Conservation (phyloP, 139 green algal genomes). For the Chlamydomonas sp. region DNA sequence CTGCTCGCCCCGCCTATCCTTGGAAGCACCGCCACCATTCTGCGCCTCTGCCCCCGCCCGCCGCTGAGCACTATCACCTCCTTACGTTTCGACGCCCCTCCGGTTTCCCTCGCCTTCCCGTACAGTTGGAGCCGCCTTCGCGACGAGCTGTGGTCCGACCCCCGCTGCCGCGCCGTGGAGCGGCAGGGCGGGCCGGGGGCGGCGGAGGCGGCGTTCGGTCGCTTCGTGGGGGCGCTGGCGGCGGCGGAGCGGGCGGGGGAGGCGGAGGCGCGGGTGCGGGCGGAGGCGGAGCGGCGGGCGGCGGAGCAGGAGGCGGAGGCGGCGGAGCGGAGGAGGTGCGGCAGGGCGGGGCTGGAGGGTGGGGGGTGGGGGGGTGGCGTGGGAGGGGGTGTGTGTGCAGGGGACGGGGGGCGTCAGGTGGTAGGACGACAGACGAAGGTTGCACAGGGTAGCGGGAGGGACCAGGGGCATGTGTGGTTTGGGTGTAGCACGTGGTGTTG, state of each 20-base stretch:
- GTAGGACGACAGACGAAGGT: too few relatives aligned
- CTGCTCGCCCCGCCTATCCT: too few relatives aligned
- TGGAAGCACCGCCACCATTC: too few relatives aligned
- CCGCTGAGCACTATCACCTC: neutral
- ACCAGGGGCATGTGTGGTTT: too few relatives aligned
- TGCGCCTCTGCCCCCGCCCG: neutral
- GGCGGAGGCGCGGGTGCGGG: conserved; percentile 24
- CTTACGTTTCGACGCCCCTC: too few relatives aligned
- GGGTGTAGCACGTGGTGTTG: too few relatives aligned
- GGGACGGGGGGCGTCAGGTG: neutral
- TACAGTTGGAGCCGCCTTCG: conserved; percentile 25
- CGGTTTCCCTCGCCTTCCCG: neutral
- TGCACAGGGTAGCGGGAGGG: too few relatives aligned
- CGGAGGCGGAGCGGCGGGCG: conserved; percentile 24
- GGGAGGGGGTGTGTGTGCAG: neutral
- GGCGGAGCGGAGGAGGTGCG: conserved; percentile 33
- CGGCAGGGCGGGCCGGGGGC: neutral
- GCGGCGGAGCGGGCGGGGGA: conserved; percentile 6
- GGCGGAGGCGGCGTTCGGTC: conserved; percentile 15
- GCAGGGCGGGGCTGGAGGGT: neutral
- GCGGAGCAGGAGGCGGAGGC: conserved; percentile 31
- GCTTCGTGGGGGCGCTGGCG: conserved; percentile 3
- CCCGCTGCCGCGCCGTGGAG: conserved; percentile 13
- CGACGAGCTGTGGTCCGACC: conserved; percentile 15
- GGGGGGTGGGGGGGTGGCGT: neutral